Evolutionary conservation across 2,329 filamentous ascomycete species (phyloP), one percentile per base, ranked within the genome.

Genomic region (Hypoxylon sp.): DNA sequence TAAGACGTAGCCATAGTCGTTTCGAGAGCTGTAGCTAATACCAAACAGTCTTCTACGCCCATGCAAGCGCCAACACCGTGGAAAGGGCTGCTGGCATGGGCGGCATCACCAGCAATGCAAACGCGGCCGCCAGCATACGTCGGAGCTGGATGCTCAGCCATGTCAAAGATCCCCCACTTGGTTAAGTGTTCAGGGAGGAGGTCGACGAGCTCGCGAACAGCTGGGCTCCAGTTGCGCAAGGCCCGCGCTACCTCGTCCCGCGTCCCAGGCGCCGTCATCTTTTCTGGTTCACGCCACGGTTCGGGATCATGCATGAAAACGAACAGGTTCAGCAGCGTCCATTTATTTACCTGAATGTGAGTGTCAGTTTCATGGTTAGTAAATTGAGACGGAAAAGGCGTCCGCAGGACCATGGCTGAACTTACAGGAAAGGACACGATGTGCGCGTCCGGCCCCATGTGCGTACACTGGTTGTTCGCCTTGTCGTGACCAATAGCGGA

Each of bases 381-480:
- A 22, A 3, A 11, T 44, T 20, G 18, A 44, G 3, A 22, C 11
- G 11, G 30, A 33, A 33, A 3, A 26, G 24, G 24, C 6, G 24
- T 26, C 14, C 30, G 9, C 8, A n/a, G n/a, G n/a, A n/a, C n/a
- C n/a, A n/a, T n/a, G 40, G 18, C 8, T 44, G 16, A 6, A 45
- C 42, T 45, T 45, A 11, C 85, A 0, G 88, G 86, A 70, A 88
- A 90, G 0, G 84, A 85, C 22, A 90, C 77, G 2, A 88, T 70
- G 72, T 89, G 86, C 0, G 82, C 85, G 48, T 80, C 75, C 0
- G 81, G 82, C 0, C 85, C 87, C 51, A 84, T 78, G 71, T 84
- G 84, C 78, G 87, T 83, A 70, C 83, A 81, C n/a, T 77, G 75
- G 18, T 83, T 85, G 28, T 72, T 71, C 1, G 84, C 81, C 30